A percentile compares a stretch with the other conserved stretches of the same genome.
Conservation (phyloP, 352 stramenopile species). For the Phytophthora meadii region DNA sequence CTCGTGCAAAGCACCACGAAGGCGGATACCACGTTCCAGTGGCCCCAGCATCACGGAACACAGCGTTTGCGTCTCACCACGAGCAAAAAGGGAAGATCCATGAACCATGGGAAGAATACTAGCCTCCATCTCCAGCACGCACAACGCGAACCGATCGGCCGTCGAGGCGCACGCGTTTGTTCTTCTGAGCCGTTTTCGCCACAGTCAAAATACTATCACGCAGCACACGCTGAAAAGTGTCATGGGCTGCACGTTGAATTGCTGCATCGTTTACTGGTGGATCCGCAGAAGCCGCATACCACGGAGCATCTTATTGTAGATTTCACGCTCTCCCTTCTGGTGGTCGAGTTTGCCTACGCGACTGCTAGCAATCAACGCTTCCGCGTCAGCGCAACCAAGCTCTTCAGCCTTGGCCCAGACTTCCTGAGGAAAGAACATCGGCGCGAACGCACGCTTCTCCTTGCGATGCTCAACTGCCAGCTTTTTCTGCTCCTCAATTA, state of each 20-base stretch:
- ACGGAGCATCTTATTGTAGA: slow-evolving; percentile 76
- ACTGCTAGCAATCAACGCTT: slow-evolving; percentile 40
- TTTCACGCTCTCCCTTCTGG: slow-evolving; percentile 69
- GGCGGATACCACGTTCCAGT: slow-evolving; percentile 70
- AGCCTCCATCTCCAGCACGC: slow-evolving; percentile 88
- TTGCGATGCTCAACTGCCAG: slow-evolving; percentile 69
- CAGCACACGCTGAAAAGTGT: slow-evolving; percentile 79
- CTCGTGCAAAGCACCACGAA: slow-evolving; percentile 68
- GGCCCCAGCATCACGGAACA: slow-evolving; percentile 91
- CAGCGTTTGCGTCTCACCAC: slow-evolving; percentile 91
- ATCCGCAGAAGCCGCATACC: slow-evolving; percentile 48
- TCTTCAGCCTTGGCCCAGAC: slow-evolving; percentile 67
- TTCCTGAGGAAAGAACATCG: slow-evolving; percentile 52
- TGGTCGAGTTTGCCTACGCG: slow-evolving; percentile 63
- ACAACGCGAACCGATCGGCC: slow-evolving; percentile 84
- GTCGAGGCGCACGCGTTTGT: slow-evolving; percentile 82
- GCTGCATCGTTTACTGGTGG: slow-evolving; percentile 48
- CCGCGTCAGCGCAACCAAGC: slow-evolving; percentile 56
- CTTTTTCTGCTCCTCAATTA: slow-evolving; percentile 72
- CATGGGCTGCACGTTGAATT: slow-evolving; percentile 76
- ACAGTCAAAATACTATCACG: slow-evolving; percentile 66
- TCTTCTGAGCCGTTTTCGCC: slow-evolving; percentile 34
- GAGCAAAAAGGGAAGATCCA: slow-evolving; percentile 89
- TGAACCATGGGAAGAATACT: slow-evolving; percentile 90
- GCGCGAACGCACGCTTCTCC: slow-evolving; percentile 69